A percentile compares a stretch with the other conserved stretches of the same genome.
These are phyloP conservation scores for Sistotremastrum niveocremeum DNA, from an alignment of 768 basidiomycete genomes.

Conservation along the genomic window DNA sequence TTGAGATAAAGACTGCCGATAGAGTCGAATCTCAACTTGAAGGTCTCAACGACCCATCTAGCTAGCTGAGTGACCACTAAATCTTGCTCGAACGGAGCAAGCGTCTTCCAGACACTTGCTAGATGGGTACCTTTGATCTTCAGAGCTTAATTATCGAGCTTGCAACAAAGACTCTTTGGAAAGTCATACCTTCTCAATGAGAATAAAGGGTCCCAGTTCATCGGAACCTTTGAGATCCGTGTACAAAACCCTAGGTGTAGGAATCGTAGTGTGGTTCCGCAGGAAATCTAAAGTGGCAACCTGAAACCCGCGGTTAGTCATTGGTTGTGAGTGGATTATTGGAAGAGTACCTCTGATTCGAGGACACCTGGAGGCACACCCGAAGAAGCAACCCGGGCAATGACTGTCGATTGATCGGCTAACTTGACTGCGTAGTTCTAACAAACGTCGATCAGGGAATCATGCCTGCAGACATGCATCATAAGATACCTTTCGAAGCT, in stretches of 20 bases:
- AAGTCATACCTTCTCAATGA: slow-evolving; percentile 15
- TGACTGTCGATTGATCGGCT: slow-evolving; percentile 10
- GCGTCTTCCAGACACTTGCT: slow-evolving; percentile 13
- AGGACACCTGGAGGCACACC: slow-evolving; percentile 5
- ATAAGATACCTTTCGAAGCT: background rate
- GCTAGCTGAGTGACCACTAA: slow-evolving; percentile 16
- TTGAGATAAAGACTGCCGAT: slow-evolving; percentile 17
- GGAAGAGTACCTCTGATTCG: slow-evolving; percentile 10
- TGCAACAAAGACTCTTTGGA: background rate
- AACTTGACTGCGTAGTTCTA: slow-evolving; percentile 14
- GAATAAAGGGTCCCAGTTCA: slow-evolving; percentile 10
- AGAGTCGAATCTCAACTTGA: slow-evolving; percentile 12
- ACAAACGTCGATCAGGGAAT: background rate
- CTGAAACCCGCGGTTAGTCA: slow-evolving; percentile 4
- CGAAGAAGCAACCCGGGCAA: slow-evolving; percentile 7
- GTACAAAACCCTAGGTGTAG: slow-evolving; percentile 13
- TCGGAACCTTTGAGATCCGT: slow-evolving; percentile 1
- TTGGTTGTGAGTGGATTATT: too few species aligned
- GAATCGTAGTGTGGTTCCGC: slow-evolving; percentile 15
- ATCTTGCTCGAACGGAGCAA: slow-evolving; percentile 14
- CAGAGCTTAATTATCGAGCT: background rate
- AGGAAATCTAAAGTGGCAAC: slow-evolving; percentile 18
- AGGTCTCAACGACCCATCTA: slow-evolving; percentile 17
- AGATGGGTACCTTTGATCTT: slow-evolving; percentile 17
- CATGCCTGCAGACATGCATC: background rate